Evolutionary conservation across 2,329 filamentous ascomycete genomes (phyloP).

Genomic region (Fusarium sacchari): DNA sequence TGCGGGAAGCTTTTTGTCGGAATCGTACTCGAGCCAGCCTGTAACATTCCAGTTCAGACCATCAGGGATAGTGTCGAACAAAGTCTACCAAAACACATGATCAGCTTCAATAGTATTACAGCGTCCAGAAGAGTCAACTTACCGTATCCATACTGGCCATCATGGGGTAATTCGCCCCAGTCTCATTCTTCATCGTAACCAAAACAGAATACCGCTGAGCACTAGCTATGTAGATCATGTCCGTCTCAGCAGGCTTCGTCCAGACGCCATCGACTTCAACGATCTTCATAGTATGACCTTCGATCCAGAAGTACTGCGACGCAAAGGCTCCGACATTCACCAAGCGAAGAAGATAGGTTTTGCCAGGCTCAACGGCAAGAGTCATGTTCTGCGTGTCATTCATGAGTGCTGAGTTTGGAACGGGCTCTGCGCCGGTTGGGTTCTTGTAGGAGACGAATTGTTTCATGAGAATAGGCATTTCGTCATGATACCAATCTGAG

Average conservation of each 20-base stretch:
- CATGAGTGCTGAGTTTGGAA: neutral
- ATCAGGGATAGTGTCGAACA: neutral
- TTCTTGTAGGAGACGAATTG: neutral
- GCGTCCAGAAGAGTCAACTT: accelerated
- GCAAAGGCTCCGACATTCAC: neutral
- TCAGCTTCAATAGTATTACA: no score
- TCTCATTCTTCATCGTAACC: neutral
- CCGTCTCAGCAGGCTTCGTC: neutral
- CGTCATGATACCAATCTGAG: neutral
- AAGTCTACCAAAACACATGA: accelerated
- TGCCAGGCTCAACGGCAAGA: neutral
- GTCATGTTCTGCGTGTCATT: neutral
- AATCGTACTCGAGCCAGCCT: neutral
- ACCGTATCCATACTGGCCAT: neutral
- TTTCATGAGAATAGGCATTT: neutral
- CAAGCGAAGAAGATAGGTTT: neutral
- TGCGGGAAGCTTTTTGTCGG: neutral
- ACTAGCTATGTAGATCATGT: neutral
- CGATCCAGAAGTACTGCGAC: neutral
- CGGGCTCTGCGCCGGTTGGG: neutral
- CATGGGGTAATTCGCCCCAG: neutral
- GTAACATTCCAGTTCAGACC: neutral
- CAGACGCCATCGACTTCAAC: neutral
- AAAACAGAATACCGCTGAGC: neutral
- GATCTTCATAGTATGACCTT: neutral